A percentile compares a stretch with the other conserved stretches of the same genome.
Conservation (phyloP, 345 rosid genomes). For the Melaleuca alternifolia region DNA sequence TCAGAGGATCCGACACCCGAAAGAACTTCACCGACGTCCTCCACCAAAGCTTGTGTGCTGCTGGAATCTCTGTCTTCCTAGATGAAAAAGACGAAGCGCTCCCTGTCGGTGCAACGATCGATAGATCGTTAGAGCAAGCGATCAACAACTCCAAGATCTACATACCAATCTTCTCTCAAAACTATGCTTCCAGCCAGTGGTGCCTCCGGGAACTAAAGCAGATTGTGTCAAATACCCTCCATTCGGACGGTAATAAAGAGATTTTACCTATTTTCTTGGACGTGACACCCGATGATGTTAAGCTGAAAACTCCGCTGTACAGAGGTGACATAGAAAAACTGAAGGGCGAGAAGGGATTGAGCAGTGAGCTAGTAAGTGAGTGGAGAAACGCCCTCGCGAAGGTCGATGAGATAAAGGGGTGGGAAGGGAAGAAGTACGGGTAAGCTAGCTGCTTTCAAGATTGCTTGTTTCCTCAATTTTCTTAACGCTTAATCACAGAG, state of each 20-base stretch:
- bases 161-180: neutral
- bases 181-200: neutral
- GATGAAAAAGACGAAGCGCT: neutral
- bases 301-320: neutral
- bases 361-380: rapidly evolving
- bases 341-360: neutral
- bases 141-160: neutral
- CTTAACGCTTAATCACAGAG: neutral
- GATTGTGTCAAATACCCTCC: neutral
- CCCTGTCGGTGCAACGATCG: neutral
- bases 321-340: neutral
- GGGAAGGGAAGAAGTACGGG: neutral
- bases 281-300: neutral
- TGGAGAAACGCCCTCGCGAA: neutral
- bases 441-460: neutral
- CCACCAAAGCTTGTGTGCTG: no score
- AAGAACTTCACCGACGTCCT: no score
- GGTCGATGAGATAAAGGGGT: rapidly evolving
- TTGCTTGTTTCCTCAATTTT: neutral
- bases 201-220: neutral
- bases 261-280: neutral
- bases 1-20: no score
- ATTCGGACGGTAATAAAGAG: neutral
- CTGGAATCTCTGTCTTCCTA: no score
- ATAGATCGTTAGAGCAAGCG: neutral